phyloP scores from a whole-genome alignment of 2,329 filamentous ascomycete species.

The Neonectria punicea region DNA sequence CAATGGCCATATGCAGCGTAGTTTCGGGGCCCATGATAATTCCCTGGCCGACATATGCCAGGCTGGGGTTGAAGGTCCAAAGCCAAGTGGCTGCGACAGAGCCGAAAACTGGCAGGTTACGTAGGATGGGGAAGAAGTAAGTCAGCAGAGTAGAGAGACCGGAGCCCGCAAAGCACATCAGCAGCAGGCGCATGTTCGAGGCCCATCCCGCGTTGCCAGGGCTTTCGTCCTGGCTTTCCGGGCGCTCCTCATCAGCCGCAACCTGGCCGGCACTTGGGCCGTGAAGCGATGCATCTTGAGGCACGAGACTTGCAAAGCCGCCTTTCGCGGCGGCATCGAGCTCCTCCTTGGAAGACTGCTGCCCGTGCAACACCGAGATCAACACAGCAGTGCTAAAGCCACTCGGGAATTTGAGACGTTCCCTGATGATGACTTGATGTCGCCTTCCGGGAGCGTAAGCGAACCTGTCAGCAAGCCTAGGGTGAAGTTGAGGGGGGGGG shows the following conservation, averaged over 20 bases:
- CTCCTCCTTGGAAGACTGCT: conserved; percentile 48
- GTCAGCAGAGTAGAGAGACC: conserved; percentile 80
- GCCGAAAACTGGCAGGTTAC: conserved; percentile 89
- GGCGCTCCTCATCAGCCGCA: conserved; percentile 45
- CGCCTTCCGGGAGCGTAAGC: conserved; percentile 55
- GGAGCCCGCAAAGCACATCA: conserved; percentile 68
- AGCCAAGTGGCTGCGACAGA: conserved; percentile 83
- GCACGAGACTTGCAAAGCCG: conserved; percentile 56
- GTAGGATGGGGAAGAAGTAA: conserved; percentile 88
- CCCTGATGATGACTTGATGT: conserved; percentile 90
- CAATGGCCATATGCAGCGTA: conserved; percentile 93
- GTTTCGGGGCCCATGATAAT: conserved; percentile 99
- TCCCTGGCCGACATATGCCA: conserved; percentile 97
- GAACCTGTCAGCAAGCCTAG: conserved; percentile 3
- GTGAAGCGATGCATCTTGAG: conserved; percentile 39
- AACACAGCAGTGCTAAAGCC: conserved; percentile 95
- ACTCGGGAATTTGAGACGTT: conserved; percentile 93
- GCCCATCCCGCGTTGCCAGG: conserved; percentile 48
- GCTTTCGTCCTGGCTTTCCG: conserved; percentile 48
- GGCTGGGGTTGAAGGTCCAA: conserved; percentile 95
- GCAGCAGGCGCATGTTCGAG: conserved; percentile 63
- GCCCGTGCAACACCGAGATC: conserved; percentile 88
- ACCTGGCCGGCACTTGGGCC: conserved; percentile 39
- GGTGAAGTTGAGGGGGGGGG: neutral
- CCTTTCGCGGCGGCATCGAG: conserved; percentile 51